A percentile compares a stretch with the other conserved stretches of the same genome.
phyloP scores from a whole-genome alignment of 306 rosid genomes.

The Pachyrhizus erosus region DNA sequence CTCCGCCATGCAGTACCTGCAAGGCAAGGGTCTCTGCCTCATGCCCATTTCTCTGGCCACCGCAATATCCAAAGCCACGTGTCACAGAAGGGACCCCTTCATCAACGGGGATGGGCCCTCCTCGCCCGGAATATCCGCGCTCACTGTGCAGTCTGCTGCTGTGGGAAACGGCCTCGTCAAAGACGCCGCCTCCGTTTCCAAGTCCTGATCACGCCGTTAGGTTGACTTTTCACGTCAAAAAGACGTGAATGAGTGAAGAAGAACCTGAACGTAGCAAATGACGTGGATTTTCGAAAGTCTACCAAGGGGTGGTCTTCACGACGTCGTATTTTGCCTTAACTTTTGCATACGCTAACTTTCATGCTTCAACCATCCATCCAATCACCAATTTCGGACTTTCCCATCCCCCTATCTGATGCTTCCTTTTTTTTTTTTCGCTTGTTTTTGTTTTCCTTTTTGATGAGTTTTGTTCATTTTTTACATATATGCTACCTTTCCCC shows the following conservation, averaged over 20 bases:
- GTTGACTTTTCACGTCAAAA: constrained; percentile 31
- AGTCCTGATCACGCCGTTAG: constrained; percentile 60
- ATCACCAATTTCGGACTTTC: background rate
- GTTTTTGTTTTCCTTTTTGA: background rate
- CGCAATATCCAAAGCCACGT: constrained; percentile 87
- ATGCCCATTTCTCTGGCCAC: constrained; percentile 98
- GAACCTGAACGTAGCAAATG: background rate
- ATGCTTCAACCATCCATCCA: too few relatives aligned
- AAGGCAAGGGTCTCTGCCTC: constrained; percentile 96
- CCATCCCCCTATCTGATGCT: background rate
- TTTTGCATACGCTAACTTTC: constrained; percentile 49
- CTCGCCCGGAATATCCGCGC: constrained; percentile 85
- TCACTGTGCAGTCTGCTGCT: constrained; percentile 75
- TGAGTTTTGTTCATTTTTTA: background rate
- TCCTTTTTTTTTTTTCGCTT: background rate
- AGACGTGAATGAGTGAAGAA: too few relatives aligned
- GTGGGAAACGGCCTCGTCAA: constrained; percentile 66
- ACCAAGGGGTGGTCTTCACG: constrained; percentile 51
- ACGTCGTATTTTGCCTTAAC: constrained; percentile 78
- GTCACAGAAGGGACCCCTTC: constrained; percentile 72
- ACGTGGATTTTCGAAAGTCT: constrained; percentile 58
- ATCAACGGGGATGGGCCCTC: constrained; percentile 76
- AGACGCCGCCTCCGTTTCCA: constrained; percentile 76
- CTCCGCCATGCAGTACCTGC: constrained; percentile 97
- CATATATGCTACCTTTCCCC: background rate